Evolutionary conservation across 2,329 filamentous ascomycete genomes (phyloP), one percentile per base, ranked within the genome.

Genomic region (Tothia fuscella): DNA sequence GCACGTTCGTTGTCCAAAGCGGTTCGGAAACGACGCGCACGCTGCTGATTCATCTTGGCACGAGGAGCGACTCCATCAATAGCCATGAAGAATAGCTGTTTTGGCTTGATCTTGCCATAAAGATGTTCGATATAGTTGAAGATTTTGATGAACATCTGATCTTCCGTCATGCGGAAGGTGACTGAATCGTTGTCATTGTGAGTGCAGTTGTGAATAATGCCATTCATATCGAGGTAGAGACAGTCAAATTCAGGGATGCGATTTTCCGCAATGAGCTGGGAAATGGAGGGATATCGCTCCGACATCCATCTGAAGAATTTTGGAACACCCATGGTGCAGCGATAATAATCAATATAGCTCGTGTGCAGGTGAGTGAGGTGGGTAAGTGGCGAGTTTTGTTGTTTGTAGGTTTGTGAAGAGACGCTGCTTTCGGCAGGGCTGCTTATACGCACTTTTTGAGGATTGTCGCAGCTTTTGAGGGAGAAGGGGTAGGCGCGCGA

Each of bases 101-200:
- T 89, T 10, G 91, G 91, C 63, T 96, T 96, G 59, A 98, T 98
- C 64, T 95, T 98, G 53, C 89, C 88, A 62, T 93, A 98, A 41
- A 98, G 65, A 66, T 98, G 91, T 63, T 98, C 91, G 51, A 98
- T 98, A 62, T 98, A 98, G 65, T 96, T 96, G 76, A 98, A 98
- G 55, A 98, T 98, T 45, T 87, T 83, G 52, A 98, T 95, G 59
- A 98, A 98, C 91, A 98, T 98, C 63, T 95, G 85, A 61, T 98
- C 89, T 61, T 98, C 93, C 44, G 82, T 89, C 64, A 96, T 80
- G 42, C 91, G 86, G 56, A 93, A 93, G 1, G 85, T 86, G 3
- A 87, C 78, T 58, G 89, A 88, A 57, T 93, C 88, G 19, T 85
- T 81, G 64, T 98, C 89, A 57, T 91, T 94, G 66, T 98, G 91